A percentile compares a stretch with the other conserved stretches of the same genome.
phyloP scores from a whole-genome alignment of 2,329 filamentous ascomycete species.

The Penicillium expansum region DNA sequence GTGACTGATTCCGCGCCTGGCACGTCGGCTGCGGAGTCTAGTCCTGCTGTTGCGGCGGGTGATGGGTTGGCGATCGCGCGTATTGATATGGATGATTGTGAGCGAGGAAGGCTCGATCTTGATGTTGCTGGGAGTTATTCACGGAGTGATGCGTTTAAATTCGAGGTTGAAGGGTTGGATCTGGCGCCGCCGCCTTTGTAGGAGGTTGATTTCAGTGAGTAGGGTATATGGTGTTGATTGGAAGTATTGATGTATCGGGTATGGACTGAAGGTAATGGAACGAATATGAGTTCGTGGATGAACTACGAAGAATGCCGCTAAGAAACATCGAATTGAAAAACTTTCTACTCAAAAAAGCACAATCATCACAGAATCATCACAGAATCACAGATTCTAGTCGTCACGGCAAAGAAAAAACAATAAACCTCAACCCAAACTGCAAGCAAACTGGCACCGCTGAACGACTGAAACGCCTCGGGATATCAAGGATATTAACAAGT shows the following conservation, averaged over 20 bases:
- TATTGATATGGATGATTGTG: constrained; percentile 83
- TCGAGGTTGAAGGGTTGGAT: constrained; percentile 60
- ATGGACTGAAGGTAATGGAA: not conserved
- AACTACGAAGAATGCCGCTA: not conserved
- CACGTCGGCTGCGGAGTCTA: constrained; percentile 29
- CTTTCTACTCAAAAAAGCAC: not conserved
- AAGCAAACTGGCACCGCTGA: constrained; percentile 4
- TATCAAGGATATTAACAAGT: constrained; percentile 16
- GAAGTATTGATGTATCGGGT: not conserved
- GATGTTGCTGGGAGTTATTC: constrained; percentile 86
- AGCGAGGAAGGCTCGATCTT: constrained; percentile 74
- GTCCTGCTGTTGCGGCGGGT: constrained; percentile 10
- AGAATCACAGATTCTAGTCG: constrained; percentile 3
- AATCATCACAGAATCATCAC: constrained; percentile 1
- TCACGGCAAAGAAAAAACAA: not conserved
- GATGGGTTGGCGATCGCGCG: constrained; percentile 63
- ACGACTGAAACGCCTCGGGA: constrained; percentile 13
- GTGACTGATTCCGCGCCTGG: constrained; percentile 28
- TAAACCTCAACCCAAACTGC: not conserved
- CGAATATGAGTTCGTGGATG: not conserved
- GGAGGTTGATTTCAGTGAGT: not conserved
- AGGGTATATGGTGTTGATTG: not conserved
- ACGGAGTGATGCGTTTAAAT: constrained; percentile 62
- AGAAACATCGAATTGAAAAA: not conserved
- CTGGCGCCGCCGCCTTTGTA: constrained; percentile 55